Conservation (phyloP, 2,329 filamentous ascomycete genomes). For the Botryosphaeria agaves region DNA sequence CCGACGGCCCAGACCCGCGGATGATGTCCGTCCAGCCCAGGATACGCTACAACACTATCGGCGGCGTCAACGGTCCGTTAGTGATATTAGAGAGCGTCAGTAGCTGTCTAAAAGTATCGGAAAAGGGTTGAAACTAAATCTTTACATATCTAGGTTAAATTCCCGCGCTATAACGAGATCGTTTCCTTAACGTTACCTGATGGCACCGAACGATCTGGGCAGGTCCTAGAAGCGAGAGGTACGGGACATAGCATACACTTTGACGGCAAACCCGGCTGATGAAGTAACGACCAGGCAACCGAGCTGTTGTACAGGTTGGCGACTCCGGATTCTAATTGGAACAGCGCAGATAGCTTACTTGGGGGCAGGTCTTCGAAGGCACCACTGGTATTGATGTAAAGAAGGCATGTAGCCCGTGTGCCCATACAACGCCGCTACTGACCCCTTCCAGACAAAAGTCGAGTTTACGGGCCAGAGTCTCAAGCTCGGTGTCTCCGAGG, state of each 20-base stretch:
- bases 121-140: constrained; percentile 2
- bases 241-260: constrained; percentile 10
- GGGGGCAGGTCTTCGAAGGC: constrained; percentile 76
- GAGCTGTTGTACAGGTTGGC: constrained; percentile 82
- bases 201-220: constrained; percentile 82
- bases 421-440: constrained; percentile 4
- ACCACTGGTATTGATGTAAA: constrained; percentile 97
- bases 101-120: too few species aligned
- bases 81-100: constrained; percentile 92
- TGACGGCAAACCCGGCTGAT: constrained; percentile 3
- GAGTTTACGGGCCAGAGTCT: constrained; percentile 94
- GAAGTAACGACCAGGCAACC: constrained; percentile 44
- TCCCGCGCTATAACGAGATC: constrained; percentile 93
- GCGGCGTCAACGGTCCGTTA: constrained; percentile 92
- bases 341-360: background rate
- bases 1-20: constrained; percentile 23
- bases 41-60: constrained; percentile 94
- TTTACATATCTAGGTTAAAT: constrained; percentile 59
- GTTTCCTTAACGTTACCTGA: constrained; percentile 90
- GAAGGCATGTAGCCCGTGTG: too few species aligned
- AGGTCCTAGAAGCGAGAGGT: constrained; percentile 97
- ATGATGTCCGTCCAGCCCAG: constrained; percentile 46
- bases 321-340: background rate
- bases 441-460: constrained; percentile 59
- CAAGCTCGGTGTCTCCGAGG: constrained; percentile 97